Percentiles rank a stretch among this genome's conserved stretches.
These are phyloP conservation scores for Fusarium chaquense DNA, from an alignment of 2,329 filamentous ascomycete genomes.

Conservation along the genomic window DNA sequence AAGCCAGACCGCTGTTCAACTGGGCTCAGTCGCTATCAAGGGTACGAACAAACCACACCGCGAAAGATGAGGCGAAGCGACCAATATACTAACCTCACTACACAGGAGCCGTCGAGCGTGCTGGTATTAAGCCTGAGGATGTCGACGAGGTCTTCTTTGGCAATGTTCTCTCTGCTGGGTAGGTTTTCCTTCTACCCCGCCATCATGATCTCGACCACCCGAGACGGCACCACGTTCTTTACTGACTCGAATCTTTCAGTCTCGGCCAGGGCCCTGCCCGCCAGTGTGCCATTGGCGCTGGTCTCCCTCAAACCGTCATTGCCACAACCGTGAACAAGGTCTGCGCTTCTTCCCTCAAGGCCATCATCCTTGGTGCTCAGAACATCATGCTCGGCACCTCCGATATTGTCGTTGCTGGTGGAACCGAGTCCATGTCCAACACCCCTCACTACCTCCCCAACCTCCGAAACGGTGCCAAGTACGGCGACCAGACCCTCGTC, in stretches of 20 bases:
- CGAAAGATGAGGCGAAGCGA: neutral
- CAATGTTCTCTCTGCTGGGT: constrained; percentile 98
- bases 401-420: constrained; percentile 91
- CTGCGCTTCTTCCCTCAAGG: constrained; percentile 94
- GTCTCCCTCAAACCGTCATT: constrained; percentile 81
- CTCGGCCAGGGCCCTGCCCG: constrained; percentile 96
- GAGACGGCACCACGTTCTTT: constrained; percentile 2
- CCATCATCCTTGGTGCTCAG: constrained; percentile 92
- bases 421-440: constrained; percentile 99
- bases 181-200: constrained; percentile 49
- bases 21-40: constrained; percentile 94
- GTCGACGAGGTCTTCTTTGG: constrained; percentile 98
- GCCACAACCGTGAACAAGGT: constrained; percentile 99
- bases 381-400: constrained; percentile 98
- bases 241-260: constrained; percentile 60
- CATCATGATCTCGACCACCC: constrained; percentile 13
- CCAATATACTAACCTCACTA: constrained; percentile 3
- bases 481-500: constrained; percentile 88
- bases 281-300: constrained; percentile 91
- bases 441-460: constrained; percentile 93
- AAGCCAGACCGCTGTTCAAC: constrained; percentile 84
- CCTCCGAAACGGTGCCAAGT: constrained; percentile 90
- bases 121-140: constrained; percentile 87
- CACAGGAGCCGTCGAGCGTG: constrained; percentile 83
- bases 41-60: constrained; percentile 63